A percentile compares a stretch with the other conserved stretches of the same genome.
Conservation (phyloP, 2,329 filamentous ascomycete species). For the Orbilia blumenaviensis region DNA sequence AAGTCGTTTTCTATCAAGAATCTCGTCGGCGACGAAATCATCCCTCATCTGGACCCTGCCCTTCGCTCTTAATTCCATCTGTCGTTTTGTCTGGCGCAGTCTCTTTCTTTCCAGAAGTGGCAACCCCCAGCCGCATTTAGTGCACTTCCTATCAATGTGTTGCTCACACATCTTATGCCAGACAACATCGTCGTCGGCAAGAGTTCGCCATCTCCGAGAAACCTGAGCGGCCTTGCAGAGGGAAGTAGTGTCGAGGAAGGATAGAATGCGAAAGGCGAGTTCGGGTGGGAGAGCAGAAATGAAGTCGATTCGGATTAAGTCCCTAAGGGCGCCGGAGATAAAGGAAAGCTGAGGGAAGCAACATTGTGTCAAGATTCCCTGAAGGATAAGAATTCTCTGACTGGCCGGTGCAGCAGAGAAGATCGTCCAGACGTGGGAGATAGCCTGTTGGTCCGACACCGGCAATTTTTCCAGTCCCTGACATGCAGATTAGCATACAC, state of each 20-base stretch:
- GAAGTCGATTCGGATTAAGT: conserved; percentile 98
- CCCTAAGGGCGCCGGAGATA: conserved; percentile 86
- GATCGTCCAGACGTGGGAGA: conserved; percentile 95
- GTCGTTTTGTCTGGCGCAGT: conserved; percentile 83
- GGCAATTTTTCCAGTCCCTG: conserved; percentile 81
- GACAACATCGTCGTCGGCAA: conserved; percentile 97
- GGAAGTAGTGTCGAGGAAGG: conserved; percentile 90
- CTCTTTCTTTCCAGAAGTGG: conserved; percentile 88
- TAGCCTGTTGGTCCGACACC: conserved; percentile 87
- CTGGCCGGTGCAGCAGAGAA: conserved; percentile 95
- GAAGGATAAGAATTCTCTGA: conserved; percentile 93
- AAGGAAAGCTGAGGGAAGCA: conserved; percentile 97
- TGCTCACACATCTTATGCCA: conserved; percentile 99
- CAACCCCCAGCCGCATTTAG: conserved; percentile 93
- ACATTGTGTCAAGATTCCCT: conserved; percentile 94
- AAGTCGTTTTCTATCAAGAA: conserved; percentile 31
- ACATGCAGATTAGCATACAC: conserved; percentile 8
- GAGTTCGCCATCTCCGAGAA: conserved; percentile 81
- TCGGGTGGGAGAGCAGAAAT: conserved; percentile 86
- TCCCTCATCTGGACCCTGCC: conserved; percentile 64
- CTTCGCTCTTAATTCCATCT: conserved; percentile 76
- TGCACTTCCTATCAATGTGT: conserved; percentile 92
- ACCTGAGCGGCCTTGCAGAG: conserved; percentile 96
- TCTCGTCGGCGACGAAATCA: not conserved
- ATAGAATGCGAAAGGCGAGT: conserved; percentile 91